Evolutionary conservation across 2,329 filamentous ascomycete species (phyloP).

Genomic region (Rachicladosporium sp.): DNA sequence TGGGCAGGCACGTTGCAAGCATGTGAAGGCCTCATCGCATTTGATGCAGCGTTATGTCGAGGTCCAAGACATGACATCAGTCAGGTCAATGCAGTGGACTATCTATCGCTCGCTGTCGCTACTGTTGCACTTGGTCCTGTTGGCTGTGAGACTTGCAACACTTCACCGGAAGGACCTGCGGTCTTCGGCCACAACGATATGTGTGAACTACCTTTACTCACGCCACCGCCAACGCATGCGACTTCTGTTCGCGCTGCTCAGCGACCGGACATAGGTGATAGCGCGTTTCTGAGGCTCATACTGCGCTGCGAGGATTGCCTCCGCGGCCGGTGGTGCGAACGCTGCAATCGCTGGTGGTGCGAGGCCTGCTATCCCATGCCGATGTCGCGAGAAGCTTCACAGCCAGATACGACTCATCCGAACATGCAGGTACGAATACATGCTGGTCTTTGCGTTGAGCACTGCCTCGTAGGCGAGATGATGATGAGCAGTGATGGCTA

Average conservation of each 20-base stretch:
- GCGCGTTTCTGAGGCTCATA: constrained; percentile 44
- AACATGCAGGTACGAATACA: no score
- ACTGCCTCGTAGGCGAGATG: constrained; percentile 40
- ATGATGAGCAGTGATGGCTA: constrained; percentile 44
- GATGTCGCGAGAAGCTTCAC: constrained; percentile 13
- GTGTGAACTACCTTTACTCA: constrained; percentile 56
- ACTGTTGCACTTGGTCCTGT: constrained; percentile 55
- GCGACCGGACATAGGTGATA: constrained; percentile 35
- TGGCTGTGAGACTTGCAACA: constrained; percentile 64
- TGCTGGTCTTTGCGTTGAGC: constrained; percentile 39
- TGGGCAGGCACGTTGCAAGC: constrained; percentile 69
- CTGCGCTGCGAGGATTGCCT: constrained; percentile 72
- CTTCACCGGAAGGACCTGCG: constrained; percentile 63
- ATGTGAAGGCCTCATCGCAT: constrained; percentile 67
- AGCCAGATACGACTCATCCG: no score
- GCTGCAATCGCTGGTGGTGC: constrained; percentile 89
- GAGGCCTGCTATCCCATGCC: constrained; percentile 58
- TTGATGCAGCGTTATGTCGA: constrained; percentile 74
- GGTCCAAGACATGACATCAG: constrained; percentile 57
- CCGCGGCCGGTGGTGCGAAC: constrained; percentile 68
- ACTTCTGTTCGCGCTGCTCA: constrained; percentile 53
- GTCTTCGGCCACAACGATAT: constrained; percentile 45
- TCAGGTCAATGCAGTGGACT: constrained; percentile 19
- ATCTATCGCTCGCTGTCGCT: constrained; percentile 50
- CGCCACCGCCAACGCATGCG: constrained; percentile 64